Evolutionary conservation across 2,329 filamentous ascomycete species (phyloP).

Genomic region (Beauveria varroae): DNA sequence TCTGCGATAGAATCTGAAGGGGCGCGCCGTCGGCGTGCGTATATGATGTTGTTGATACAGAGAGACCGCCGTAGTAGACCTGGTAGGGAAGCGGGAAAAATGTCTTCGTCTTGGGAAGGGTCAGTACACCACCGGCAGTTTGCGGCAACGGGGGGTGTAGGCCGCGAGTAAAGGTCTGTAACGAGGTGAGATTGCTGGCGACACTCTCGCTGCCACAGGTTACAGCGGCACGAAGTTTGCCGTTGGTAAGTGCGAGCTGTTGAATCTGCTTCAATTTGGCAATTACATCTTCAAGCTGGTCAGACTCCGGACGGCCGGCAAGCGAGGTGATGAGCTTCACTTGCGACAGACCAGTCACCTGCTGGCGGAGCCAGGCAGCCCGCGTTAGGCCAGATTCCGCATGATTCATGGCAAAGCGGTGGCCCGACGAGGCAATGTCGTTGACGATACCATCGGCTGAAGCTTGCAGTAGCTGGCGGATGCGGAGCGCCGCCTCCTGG

Average conservation of each 20-base stretch:
- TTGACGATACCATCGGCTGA: constrained; percentile 87
- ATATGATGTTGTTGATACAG: constrained; percentile 79
- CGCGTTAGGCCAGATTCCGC: constrained; percentile 73
- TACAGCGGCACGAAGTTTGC: constrained; percentile 68
- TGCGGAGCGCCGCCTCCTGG: constrained; percentile 70
- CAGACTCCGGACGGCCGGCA: constrained; percentile 61
- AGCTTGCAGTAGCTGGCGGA: constrained; percentile 78
- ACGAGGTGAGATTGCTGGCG: constrained; percentile 58
- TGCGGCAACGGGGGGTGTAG: constrained; percentile 25
- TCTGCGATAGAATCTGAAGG: constrained; percentile 80
- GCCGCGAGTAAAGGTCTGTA: constrained; percentile 60
- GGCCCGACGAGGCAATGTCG: constrained; percentile 82
- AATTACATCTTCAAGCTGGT: constrained; percentile 68
- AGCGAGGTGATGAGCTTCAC: constrained; percentile 76
- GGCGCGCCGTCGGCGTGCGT: constrained; percentile 66
- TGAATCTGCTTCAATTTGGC: constrained; percentile 81
- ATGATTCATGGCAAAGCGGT: constrained; percentile 76
- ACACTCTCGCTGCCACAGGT: constrained; percentile 77
- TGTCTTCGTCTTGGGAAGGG: constrained; percentile 47
- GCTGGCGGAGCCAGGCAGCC: constrained; percentile 66
- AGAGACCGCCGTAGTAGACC: constrained; percentile 86
- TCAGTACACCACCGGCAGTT: constrained; percentile 30
- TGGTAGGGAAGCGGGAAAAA: constrained; percentile 96
- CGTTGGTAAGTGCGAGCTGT: constrained; percentile 62
- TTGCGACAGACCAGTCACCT: constrained; percentile 85